Evolutionary conservation across 345 rosid genomes (phyloP).

Genomic region (Salix caprea): DNA sequence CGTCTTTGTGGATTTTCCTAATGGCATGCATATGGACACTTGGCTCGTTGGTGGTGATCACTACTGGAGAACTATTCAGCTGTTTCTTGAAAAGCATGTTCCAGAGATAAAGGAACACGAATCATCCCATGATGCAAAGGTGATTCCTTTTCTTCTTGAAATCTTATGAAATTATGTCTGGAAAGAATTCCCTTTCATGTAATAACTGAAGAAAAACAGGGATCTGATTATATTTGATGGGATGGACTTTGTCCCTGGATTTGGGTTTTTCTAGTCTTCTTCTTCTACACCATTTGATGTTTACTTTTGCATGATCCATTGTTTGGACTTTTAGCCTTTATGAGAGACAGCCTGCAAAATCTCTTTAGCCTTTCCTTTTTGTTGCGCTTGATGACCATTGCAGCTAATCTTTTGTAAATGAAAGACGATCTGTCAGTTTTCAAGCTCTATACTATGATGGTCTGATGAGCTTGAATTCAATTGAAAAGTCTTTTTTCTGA

Average conservation of each 20-base stretch:
- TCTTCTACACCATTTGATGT: neutral
- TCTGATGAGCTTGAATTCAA: neutral
- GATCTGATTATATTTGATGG: neutral
- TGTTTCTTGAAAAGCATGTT: constrained; percentile 57
- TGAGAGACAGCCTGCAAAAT: neutral
- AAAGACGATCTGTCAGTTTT: neutral
- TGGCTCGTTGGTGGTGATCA: constrained; percentile 90
- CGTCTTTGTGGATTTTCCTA: constrained; percentile 74
- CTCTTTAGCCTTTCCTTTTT: neutral
- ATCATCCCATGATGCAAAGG: constrained; percentile 27
- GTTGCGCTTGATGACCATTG: neutral
- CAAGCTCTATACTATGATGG: neutral
- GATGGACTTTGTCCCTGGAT: neutral
- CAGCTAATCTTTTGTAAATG: neutral
- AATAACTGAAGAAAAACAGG: neutral
- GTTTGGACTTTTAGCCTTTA: neutral
- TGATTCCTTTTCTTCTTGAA: constrained; percentile 20
- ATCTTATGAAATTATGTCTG: neutral
- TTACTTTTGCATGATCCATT: neutral
- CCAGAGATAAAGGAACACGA: constrained; percentile 43
- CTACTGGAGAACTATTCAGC: constrained; percentile 68
- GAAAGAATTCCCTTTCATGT: neutral
- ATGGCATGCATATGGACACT: constrained; percentile 99
- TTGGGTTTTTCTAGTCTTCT: neutral
- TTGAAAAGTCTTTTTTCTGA: neutral